Base-by-base conservation (phyloP, 1,139 yeast species). In the Yamadazyma kanchanaburiensis region DNA sequence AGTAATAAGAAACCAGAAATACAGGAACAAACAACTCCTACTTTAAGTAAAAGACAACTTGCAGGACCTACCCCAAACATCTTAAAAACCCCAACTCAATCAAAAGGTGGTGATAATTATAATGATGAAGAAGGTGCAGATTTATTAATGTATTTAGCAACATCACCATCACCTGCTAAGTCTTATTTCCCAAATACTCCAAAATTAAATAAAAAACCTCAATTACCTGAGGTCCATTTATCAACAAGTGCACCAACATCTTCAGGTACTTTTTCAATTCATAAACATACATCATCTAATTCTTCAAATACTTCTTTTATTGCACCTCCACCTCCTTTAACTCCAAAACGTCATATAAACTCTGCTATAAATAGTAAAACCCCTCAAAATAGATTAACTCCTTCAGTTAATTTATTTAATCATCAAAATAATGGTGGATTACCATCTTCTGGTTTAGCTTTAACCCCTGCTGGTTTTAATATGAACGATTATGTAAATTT, bases 101-200 rank as follows among this genome's bases (percentile, higher is more conserved):
- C 49, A 5, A 40, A 45, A 27, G 39, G 30, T 27, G 37, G 41
- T 8, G 31, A 31, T 24, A 18, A 7, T 10, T 42, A 42, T n/a
- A 57, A 70, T 33, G 79, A 74, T 36, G 85, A 80, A 31, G 88
- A 81, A 52, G 95, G 95, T 5, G 95, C 94, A 1, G 94, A 83
- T 51, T 60, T 86, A 39, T 66, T 86, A 38, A 74, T 86, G 77
- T 86, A 76, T 52, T 65, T 86, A 45, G 94, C 95, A 3, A 83
- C 94, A 4, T 83, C 94, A 3, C 95, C 95, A 1, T 81, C 91
- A 0, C 87, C 89, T 0, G 80, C 81, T 1, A 66, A 64, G 31
- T 60, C 65, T 4, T 55, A 50, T 42, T 55, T 46, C 37, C 47
- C 56, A n/a, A 51, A 52, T 35, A 63, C 70, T 6, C 70, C 73